Base-by-base conservation (phyloP, 73 alveolate species). In the Halteria grandinella region DNA sequence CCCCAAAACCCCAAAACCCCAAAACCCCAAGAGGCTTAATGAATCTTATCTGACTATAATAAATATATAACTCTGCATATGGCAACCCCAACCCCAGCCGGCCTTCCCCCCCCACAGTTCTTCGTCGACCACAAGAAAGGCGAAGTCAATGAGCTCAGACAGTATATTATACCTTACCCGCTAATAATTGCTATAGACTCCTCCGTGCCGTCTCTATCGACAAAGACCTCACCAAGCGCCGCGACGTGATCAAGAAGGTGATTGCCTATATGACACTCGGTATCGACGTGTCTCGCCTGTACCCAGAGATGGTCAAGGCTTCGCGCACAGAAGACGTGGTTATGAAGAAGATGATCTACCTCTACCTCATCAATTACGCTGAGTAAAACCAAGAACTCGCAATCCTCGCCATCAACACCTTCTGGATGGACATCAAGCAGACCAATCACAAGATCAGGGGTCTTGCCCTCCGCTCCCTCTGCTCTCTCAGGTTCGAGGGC, bases 211-310 rank as follows among this genome's bases (percentile, higher is more conserved):
- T 90, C 53, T 41, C 82, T 29, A 78, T 87, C 36, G 99, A 96
- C 54, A 78, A 90, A 44, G 98, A 94, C 60, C 72, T 53, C 20
- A 87, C 59, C 50, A 94, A 92, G 89, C 72, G 92, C 48, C 48
- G 97, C 79, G 99, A 96, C 63, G 97, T 90, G 0, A 95, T 96
- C 54, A 96, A 96, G 81, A 83, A 97, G 72, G 99, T 96, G 53
- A 95, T 96, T 17, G 99, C 99, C 31, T 95, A 95, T 48, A 96
- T 96, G 99, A 96, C 99, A 12, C 79, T 93, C 44, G 99, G 99
- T 60, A 95, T 95, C 8, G 99, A 95, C 72, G 98, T 95, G 27
- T 93, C 98, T 23, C 83, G 86, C 51, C 83, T 96, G 51, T 96
- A 91, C 75, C 85, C 94, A 51, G 98, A 97, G 69, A 97, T 97